A percentile compares a stretch with the other conserved stretches of the same genome.
Conservation (phyloP, 352 stramenopile genomes). For the Globisporangium heterothallicum region DNA sequence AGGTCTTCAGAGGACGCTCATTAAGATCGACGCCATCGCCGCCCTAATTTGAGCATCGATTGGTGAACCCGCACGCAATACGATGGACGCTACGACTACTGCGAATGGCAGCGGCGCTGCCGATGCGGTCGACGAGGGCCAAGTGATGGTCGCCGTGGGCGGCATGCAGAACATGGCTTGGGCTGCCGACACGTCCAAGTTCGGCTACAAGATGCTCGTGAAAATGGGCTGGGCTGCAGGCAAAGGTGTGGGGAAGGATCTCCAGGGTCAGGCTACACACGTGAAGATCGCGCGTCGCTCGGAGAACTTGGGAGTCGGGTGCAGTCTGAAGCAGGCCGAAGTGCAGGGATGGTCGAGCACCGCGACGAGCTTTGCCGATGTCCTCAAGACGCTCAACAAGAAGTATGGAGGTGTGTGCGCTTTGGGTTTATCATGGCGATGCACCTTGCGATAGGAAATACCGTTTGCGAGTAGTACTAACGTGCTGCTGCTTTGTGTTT, state of each 20-base stretch:
- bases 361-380: conserved; percentile 70
- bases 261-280: conserved; percentile 85
- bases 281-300: conserved; percentile 85
- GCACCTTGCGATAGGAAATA: neutral
- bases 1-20: no score
- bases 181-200: conserved; percentile 88
- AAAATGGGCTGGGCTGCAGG: conserved; percentile 96
- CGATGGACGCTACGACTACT: conserved; percentile 2
- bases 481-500: neutral
- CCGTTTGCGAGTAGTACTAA: neutral
- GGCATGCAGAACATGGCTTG: conserved; percentile 88
- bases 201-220: conserved; percentile 92
- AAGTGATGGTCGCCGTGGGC: conserved; percentile 70
- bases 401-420: conserved; percentile 40
- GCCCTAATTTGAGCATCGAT: no score
- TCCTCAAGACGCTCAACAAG: conserved; percentile 84
- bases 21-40: neutral
- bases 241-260: conserved; percentile 90
- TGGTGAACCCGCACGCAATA: conserved; percentile 10
- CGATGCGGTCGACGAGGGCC: conserved; percentile 4
- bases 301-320: conserved; percentile 89
- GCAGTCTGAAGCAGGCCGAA: conserved; percentile 84
- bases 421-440: conserved; percentile 3
- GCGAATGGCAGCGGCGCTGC: neutral
- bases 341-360: conserved; percentile 86